phyloP scores from a whole-genome alignment of 2,329 filamentous ascomycete species.

The Ophiostoma perfectum region DNA sequence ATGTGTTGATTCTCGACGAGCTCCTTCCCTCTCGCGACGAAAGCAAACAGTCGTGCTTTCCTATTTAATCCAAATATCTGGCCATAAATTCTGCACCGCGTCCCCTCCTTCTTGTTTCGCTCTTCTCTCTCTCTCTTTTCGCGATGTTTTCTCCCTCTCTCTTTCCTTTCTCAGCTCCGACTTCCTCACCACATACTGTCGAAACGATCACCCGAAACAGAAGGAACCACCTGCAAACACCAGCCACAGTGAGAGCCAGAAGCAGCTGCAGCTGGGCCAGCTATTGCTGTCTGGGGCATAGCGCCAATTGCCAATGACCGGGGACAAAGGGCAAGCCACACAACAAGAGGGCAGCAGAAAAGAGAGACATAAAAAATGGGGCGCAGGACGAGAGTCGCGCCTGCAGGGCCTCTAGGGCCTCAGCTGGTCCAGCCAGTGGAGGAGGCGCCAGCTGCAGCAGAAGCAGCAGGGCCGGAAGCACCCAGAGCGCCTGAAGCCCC shows the following conservation, averaged over 20 bases:
- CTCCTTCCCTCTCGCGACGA: neutral
- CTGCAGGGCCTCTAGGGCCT: neutral
- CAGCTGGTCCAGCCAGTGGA: slow-evolving; percentile 6
- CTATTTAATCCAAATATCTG: neutral
- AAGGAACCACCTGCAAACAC: neutral
- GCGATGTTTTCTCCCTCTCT: neutral
- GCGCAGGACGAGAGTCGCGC: neutral
- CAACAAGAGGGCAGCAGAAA: neutral
- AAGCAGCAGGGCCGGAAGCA: no score
- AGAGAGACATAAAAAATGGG: slow-evolving; percentile 13
- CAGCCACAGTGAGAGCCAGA: neutral
- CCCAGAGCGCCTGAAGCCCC: neutral
- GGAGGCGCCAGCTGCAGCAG: neutral
- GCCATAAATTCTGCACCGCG: neutral
- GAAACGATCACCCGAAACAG: neutral
- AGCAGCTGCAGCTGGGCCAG: neutral
- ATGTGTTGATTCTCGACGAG: neutral
- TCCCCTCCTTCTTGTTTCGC: neutral
- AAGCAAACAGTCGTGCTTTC: neutral
- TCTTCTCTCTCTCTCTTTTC: slow-evolving; percentile 2
- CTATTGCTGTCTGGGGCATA: neutral
- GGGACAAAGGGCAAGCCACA: slow-evolving; percentile 8
- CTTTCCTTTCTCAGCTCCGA: neutral
- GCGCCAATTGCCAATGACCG: neutral
- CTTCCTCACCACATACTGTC: neutral